Evolutionary conservation across 1,284 basidiomycete species (phyloP), one percentile per base, ranked within the genome.

Genomic region (Austroboletus niveus): DNA sequence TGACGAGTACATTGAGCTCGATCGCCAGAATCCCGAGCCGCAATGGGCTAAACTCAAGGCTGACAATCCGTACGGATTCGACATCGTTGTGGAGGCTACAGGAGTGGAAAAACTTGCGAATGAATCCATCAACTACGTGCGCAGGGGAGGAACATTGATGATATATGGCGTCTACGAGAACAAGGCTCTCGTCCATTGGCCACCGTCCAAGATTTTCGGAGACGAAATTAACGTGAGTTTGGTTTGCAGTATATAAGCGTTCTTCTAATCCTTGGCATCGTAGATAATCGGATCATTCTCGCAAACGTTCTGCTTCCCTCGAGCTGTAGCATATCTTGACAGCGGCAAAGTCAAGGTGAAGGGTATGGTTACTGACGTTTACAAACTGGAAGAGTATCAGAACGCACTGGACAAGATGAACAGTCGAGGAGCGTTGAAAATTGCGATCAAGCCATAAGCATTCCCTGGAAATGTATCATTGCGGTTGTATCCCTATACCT

Each of bases 231-330:
- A 73, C 64, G 89, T 87, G 51, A 36, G 77, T 68, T 17, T 10
- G 35, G 49, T 47, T 15, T 15, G 30, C 50, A 15, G 4, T 17
- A 1, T 14, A 1, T 14, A 35, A 40, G n/a, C 10, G 51, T 29
- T 7, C 11, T 45, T 2, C 41, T 61, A 32, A 52, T 30, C 40
- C 46, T 46, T 49, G 1, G 4, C 35, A n/a, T 51, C 34, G 8
- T 56, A 88, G 86, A 90, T 93, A 62, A 87, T 92, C 58, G 89
- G 89, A 32, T 92, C 89, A 2, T 92, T 92, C 73, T 85, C 89
- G 10, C 91, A 93, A 65, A 86, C 84, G 8, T 82, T 81, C 72
- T 93, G 90, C 73, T 93, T 94, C 80, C 89, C 91, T 50, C 85
- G 92, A 43, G 89, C 92, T 8, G 82, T 94, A 45, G 85, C 84